Evolutionary conservation across 176 grass and related monocot species (phyloP), one percentile per base, ranked within the genome.

Genomic region (Lolium multiflorum): DNA sequence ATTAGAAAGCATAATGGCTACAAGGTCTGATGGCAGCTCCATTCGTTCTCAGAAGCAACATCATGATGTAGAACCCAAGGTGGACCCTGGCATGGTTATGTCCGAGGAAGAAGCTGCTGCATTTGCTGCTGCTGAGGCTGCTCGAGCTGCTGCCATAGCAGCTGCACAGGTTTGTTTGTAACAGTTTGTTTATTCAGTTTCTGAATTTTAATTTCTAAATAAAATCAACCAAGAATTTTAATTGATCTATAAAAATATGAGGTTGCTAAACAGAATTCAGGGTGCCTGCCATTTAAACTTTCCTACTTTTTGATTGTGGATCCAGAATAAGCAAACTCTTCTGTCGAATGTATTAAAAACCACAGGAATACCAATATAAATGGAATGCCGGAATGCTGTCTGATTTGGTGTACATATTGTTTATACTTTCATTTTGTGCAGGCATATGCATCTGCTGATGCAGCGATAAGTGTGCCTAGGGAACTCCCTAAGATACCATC

Each of bases 401-500:
- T 43, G 21, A 82, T 60, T 61, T 77, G 35, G 17, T 79, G 54
- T 79, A 25, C 71, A 73, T 21, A 58, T 63, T 65, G 10, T 56
- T 85, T 46, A 57, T 56, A 59, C 21, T 66, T 71, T 12, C 75
- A 46, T 83, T 79, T 77, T 80, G 13, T 91, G 82, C 59, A 99
- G 97, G 97, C 94, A 38, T 99, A 93, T 93, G 97, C 97, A 91
- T 94, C 92, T 85, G 90, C 84, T 58, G 90, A 99, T 76, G 94
- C 92, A 79, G 97, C 88, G 90, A 90, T 85, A 69, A 92, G 43
- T 84, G 87, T 85, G 79, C 87, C 81, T 72, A 89, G 81, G 15
- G 90, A 99, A 62, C 97, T 99, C 79, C 97, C 97, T 59, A 96
- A 99, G 84, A 99, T 99, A 91, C 97, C 92, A 76, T 96, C 97